Percentiles rank a stretch among this genome's conserved stretches.
These are phyloP conservation scores for Ophiostoma himal-ulmi DNA, from an alignment of 2,329 filamentous ascomycete genomes.

Conservation along the genomic window DNA sequence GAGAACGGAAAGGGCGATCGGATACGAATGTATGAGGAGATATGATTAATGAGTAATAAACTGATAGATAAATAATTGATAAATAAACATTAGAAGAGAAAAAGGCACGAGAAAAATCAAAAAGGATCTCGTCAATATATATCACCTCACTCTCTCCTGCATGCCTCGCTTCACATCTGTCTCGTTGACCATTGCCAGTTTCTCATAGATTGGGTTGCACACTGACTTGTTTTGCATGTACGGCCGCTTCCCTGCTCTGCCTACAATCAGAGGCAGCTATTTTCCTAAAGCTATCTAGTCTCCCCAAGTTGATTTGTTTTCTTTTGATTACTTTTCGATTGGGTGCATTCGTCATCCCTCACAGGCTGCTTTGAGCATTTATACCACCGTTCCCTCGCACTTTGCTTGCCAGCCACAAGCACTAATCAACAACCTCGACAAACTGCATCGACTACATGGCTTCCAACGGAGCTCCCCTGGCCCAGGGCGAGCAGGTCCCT, in stretches of 20 bases:
- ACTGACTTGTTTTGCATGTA: background rate
- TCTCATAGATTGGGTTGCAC: slow-evolving; percentile 7
- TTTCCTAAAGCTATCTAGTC: background rate
- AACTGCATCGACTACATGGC: background rate
- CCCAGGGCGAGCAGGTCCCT: background rate
- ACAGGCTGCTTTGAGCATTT: background rate
- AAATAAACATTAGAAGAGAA: background rate
- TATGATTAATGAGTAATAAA: background rate
- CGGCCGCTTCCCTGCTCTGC: background rate
- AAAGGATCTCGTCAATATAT: background rate
- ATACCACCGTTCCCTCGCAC: background rate
- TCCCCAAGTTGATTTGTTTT: too few species aligned
- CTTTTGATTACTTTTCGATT: too few species aligned
- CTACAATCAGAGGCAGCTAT: background rate
- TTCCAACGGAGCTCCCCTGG: background rate
- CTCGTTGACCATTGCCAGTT: background rate
- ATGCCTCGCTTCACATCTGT: background rate
- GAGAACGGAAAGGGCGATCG: background rate
- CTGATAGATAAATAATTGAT: background rate
- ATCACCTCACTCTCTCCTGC: background rate
- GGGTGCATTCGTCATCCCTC: background rate
- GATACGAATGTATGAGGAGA: background rate
- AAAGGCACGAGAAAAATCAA: background rate
- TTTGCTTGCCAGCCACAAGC: background rate
- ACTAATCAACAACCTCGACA: background rate